These are phyloP conservation scores for Cladorrhinum sp. DNA, from an alignment of 2,329 filamentous ascomycete genomes.

Conservation along the genomic window DNA sequence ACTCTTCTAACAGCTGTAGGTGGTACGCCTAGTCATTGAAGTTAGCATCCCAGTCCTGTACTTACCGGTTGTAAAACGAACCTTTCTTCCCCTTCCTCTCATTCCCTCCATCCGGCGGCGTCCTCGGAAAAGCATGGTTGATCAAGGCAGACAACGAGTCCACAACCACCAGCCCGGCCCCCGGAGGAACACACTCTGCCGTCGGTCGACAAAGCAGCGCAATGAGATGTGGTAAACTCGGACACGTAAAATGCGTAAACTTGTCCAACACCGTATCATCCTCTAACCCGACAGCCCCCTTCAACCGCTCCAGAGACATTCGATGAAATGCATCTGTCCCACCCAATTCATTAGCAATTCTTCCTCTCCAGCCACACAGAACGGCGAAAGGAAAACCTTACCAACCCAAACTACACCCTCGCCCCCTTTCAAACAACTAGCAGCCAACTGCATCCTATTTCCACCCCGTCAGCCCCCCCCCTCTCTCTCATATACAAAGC, in stretches of 20 bases:
- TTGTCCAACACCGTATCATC: constrained; percentile 27
- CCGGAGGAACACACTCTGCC: constrained; percentile 56
- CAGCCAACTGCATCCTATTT: constrained; percentile 65
- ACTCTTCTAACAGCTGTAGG: constrained; percentile 31
- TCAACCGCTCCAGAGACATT: constrained; percentile 38
- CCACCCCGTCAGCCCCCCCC: background rate
- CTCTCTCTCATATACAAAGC: background rate
- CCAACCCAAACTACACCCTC: constrained; percentile 78
- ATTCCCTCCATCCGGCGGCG: constrained; percentile 41
- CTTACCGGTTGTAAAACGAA: constrained; percentile 14
- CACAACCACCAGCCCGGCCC: constrained; percentile 68
- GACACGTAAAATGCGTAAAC: constrained; percentile 50
- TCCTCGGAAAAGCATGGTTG: constrained; percentile 71
- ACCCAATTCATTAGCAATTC: background rate
- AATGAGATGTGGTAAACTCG: constrained; percentile 68
- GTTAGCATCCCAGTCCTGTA: constrained; percentile 12
- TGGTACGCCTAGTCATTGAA: constrained; percentile 15
- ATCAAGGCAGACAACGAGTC: constrained; percentile 76
- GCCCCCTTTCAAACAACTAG: constrained; percentile 58
- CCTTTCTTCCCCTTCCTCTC: constrained; percentile 41
- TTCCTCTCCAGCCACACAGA: background rate
- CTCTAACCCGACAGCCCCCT: constrained; percentile 27
- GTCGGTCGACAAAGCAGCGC: constrained; percentile 70
- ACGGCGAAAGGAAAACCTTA: constrained; percentile 49
- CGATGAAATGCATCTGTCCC: constrained; percentile 47